A percentile compares a stretch with the other conserved stretches of the same genome.
Conservation (phyloP, 305 asterid genomes). For the Solanum hybrid region DNA sequence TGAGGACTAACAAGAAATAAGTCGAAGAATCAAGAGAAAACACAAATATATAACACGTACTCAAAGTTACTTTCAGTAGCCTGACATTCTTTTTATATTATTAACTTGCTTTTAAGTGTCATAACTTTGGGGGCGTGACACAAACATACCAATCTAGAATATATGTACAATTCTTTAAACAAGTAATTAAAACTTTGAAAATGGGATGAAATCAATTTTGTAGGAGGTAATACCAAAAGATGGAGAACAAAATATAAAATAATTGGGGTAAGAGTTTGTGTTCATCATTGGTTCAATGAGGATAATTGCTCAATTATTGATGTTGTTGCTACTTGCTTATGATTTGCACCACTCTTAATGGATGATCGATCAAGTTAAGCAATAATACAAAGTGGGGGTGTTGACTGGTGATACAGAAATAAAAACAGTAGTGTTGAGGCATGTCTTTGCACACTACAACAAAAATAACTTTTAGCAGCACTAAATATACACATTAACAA, state of each 20-base stretch:
- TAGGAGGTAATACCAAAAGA: constrained; percentile 1
- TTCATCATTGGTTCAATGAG: not conserved
- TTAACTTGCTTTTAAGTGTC: too few relatives aligned
- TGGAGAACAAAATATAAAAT: constrained; percentile 2
- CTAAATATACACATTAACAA: too few relatives aligned
- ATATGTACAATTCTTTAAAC: not conserved
- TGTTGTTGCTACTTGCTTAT: not conserved
- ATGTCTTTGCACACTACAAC: rapidly evolving
- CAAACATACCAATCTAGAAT: not conserved
- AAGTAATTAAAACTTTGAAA: constrained; percentile 7
- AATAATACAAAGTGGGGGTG: not conserved
- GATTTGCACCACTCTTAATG: not conserved
- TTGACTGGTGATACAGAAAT: not conserved
- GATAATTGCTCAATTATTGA: not conserved
- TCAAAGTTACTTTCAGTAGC: too few relatives aligned
- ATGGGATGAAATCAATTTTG: not conserved
- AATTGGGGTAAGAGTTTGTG: not conserved
- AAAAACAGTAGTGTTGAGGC: not conserved
- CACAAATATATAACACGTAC: too few relatives aligned
- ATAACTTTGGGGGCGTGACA: not conserved
- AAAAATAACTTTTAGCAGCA: too few relatives aligned
- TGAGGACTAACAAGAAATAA: too few relatives aligned
- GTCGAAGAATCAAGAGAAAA: too few relatives aligned
- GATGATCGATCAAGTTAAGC: not conserved
- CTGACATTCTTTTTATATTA: too few relatives aligned